A percentile compares a stretch with the other conserved stretches of the same genome.
Conservation (phyloP, 371 early-diverging fungal genomes). For the Mortierella sp. region DNA sequence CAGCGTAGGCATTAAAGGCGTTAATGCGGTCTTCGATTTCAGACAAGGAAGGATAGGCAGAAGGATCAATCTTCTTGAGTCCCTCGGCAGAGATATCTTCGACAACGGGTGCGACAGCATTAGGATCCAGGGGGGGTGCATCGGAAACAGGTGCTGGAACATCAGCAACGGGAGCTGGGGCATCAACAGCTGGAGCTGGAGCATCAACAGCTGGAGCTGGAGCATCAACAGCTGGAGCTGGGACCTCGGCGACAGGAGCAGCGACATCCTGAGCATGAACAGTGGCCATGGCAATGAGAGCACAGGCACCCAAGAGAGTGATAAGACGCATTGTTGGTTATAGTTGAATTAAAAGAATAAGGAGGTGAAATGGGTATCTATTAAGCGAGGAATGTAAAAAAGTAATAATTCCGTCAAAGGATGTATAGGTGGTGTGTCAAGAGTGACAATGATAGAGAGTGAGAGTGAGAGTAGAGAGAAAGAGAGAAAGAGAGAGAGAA, state of each 20-base stretch:
- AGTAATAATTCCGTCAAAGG: too few species aligned
- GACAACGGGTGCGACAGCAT: neutral
- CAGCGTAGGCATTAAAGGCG: conserved; percentile 25
- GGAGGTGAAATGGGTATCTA: too few species aligned
- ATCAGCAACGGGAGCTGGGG: neutral
- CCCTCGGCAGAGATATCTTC: conserved; percentile 11
- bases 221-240: neutral
- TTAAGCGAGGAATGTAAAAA: too few species aligned
- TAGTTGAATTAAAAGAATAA: neutral
- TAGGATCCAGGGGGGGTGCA: neutral
- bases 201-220: neutral
- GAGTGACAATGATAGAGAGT: too few species aligned
- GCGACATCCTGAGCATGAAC: conserved; percentile 23
- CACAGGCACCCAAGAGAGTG: conserved; percentile 37
- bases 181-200: neutral
- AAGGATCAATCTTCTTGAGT: conserved; percentile 16
- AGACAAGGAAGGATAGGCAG: conserved; percentile 25
- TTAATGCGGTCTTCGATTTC: conserved; percentile 31
- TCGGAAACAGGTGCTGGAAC: neutral
- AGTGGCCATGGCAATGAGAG: conserved; percentile 25
- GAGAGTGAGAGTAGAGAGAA: too few species aligned
- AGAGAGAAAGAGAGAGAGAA: too few species aligned
- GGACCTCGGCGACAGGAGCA: neutral
- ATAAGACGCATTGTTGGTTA: conserved; percentile 26
- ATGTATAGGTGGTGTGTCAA: too few species aligned